phyloP scores from a whole-genome alignment of 2,329 filamentous ascomycete species.

The Fusarium papillatum region DNA sequence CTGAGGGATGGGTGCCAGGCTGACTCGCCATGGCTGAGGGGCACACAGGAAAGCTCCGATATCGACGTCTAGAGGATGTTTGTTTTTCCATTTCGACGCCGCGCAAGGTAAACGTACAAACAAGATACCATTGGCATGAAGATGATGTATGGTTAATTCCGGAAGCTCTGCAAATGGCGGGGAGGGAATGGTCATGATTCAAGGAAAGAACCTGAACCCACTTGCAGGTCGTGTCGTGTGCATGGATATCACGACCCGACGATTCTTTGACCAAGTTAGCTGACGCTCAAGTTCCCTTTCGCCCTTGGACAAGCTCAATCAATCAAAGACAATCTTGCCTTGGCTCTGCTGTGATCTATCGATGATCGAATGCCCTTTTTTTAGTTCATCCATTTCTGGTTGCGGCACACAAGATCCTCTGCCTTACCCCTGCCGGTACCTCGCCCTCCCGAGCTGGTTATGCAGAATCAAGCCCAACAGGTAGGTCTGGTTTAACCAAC shows the following conservation, averaged over 20 bases:
- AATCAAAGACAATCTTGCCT: background rate
- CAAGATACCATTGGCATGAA: slow-evolving; percentile 35
- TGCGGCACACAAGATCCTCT: background rate
- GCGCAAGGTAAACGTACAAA: slow-evolving; percentile 12
- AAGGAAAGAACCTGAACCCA: slow-evolving; percentile 30
- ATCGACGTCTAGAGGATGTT: slow-evolving; percentile 17
- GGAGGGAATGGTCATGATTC: slow-evolving; percentile 26
- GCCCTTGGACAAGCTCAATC: background rate
- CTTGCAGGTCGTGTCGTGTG: background rate
- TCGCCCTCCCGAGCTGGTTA: slow-evolving; percentile 14
- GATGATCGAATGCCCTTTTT: slow-evolving; percentile 6
- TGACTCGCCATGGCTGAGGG: slow-evolving; percentile 30
- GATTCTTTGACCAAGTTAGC: slow-evolving; percentile 1
- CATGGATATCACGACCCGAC: background rate
- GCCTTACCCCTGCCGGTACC: slow-evolving; percentile 24
- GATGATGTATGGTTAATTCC: slow-evolving; percentile 30
- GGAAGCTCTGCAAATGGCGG: slow-evolving; percentile 17
- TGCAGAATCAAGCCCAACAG: slow-evolving; percentile 19
- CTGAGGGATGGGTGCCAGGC: slow-evolving; percentile 11
- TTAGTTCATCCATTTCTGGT: slow-evolving; percentile 7
- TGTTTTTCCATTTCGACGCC: slow-evolving; percentile 19
- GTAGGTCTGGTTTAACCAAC: slow-evolving; percentile 19
- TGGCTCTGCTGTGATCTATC: slow-evolving; percentile 1
- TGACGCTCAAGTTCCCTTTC: background rate
- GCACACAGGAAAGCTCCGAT: slow-evolving; percentile 21